Evolutionary conservation across 2,329 filamentous ascomycete species (phyloP).

Genomic region (Botrytis aclada): DNA sequence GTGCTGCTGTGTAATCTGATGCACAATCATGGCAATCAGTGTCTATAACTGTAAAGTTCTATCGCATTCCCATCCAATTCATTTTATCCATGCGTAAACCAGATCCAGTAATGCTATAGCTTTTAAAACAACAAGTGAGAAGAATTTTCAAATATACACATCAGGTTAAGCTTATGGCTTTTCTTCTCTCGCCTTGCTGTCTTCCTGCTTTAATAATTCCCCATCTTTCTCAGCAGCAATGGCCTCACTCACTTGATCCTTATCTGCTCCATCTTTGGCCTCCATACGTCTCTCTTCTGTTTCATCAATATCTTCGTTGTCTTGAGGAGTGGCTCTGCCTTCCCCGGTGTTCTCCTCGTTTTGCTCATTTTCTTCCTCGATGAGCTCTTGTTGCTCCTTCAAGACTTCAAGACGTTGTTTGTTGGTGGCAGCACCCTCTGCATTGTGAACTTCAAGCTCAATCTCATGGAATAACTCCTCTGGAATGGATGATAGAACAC

Average conservation of each 20-base stretch:
- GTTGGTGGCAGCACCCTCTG: constrained; percentile 96
- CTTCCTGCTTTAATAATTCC: constrained; percentile 44
- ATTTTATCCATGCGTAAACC: constrained; percentile 28
- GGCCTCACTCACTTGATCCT: constrained; percentile 52
- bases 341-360: constrained; percentile 74
- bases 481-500: constrained; percentile 89
- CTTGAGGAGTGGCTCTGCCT: constrained; percentile 73
- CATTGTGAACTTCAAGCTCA: constrained; percentile 94
- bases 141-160: constrained; percentile 22
- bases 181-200: constrained; percentile 35
- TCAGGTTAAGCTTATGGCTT: constrained; percentile 22
- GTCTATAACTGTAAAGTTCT: constrained; percentile 17
- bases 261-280: constrained; percentile 45
- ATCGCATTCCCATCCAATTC: constrained; percentile 20
- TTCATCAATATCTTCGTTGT: constrained; percentile 91
- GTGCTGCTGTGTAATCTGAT: constrained; percentile 1
- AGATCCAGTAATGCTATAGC: constrained; percentile 29
- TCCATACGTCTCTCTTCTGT: constrained; percentile 71
- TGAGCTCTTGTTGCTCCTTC: constrained; percentile 97
- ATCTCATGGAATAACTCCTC: constrained; percentile 99
- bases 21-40: constrained; percentile 15
- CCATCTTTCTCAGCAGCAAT: constrained; percentile 54
- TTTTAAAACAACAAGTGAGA: constrained; percentile 30
- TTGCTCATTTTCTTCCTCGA: constrained; percentile 95
- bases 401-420: constrained; percentile 97